Base-by-base conservation (phyloP, 805 yeast species). In the Debaryomyces tyrocola region DNA sequence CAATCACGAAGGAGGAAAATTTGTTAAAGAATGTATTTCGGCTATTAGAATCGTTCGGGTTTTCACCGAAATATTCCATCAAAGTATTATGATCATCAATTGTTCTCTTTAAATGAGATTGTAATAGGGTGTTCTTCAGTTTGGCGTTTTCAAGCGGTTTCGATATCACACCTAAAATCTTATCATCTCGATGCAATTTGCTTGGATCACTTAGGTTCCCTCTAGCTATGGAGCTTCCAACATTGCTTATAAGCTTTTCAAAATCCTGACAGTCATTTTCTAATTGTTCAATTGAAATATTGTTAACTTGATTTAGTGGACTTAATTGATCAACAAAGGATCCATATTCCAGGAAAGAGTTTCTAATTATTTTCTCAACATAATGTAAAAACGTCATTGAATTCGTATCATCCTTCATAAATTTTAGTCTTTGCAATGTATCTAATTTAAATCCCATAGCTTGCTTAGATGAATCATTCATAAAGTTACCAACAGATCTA, bases 401-500 rank as follows among this genome's bases (percentile, higher is more conserved):
- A 62, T 92, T 91, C 48, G 83, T 79, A 21, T 86, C 90, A 66
- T 92, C 97, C 62, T 94, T 94, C 68, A 95, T 84, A 55, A 95
- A 90, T 28, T 86, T 88, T 48, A 94, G 75, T 55, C 98, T 74
- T 59, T 90, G 97, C 44, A 94, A 74, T n/a, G 97, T 88, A 38
- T 88, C 85, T 49, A 94, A 72, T 58, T 87, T 86, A 75, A 95
- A 95, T 3, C 99, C 99, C 53, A 80, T 78, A 1, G 97, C 98
- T 63, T 90, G 96, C 57, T 90, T 91, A 2, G 89, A 75, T n/a
- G 82, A 73, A 58, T 90, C 96, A 63, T 95, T 94, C 99, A 94
- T 94, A 63, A 84, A 92, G 64, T 94, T 94, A 48, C 99, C 99
- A 42, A 94, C 94, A 4, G 91, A 84, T 52, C 91, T 73, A 50